These are phyloP conservation scores for Pichia sp. DNA, from an alignment of 1,139 yeast species.

Conservation along the genomic window DNA sequence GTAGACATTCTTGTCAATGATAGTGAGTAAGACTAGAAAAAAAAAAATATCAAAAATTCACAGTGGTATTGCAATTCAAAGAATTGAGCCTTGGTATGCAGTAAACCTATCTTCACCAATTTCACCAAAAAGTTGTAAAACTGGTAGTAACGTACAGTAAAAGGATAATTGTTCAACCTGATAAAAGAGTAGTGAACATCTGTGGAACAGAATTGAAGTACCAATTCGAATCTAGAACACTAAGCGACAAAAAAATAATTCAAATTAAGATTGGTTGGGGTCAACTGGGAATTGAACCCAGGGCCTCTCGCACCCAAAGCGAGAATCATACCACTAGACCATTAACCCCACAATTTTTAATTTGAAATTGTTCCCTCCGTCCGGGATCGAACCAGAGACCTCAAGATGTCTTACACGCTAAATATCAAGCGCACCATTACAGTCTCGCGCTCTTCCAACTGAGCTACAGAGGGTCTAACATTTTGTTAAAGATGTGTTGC, in stretches of 20 bases:
- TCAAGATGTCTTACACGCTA: slow-evolving; percentile 12
- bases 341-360: slow-evolving; percentile 5
- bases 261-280: slow-evolving; percentile 16
- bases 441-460: slow-evolving; percentile 19
- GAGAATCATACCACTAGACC: slow-evolving; percentile 43
- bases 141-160: too few species aligned
- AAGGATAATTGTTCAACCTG: too few species aligned
- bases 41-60: not conserved
- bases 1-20: not conserved
- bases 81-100: too few species aligned
- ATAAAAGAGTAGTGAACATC: too few species aligned
- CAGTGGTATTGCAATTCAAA: too few species aligned
- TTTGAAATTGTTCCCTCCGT: slow-evolving; percentile 9
- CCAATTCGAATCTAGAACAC: not conserved
- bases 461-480: slow-evolving; percentile 14
- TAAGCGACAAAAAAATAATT: not conserved
- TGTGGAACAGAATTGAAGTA: too few species aligned
- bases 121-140: too few species aligned
- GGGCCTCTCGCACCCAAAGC: slow-evolving; percentile 40
- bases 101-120: too few species aligned
- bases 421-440: slow-evolving; percentile 6
- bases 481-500: not conserved
- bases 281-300: slow-evolving; percentile 30
- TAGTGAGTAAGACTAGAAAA: not conserved
- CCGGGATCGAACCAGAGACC: slow-evolving; percentile 19